Percentiles rank a stretch among this genome's conserved stretches.
phyloP scores from a whole-genome alignment of 2,329 filamentous ascomycete genomes.

The Didymellaceae sp. region DNA sequence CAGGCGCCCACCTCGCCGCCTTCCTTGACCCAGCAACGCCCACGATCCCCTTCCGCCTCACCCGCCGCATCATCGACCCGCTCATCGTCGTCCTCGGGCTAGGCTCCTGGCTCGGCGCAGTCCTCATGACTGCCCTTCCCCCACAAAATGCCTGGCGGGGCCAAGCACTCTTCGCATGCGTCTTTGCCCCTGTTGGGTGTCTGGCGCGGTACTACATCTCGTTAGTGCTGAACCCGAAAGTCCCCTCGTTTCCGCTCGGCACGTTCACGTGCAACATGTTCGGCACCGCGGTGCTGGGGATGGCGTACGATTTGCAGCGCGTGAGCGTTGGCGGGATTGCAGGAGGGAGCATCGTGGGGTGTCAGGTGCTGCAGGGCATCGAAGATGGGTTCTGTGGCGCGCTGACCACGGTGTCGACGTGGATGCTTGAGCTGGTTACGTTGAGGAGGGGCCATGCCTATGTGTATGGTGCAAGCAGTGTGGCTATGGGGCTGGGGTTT shows the following conservation, averaged over 20 bases:
- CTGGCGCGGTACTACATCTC: conserved; percentile 76
- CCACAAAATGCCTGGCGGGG: conserved; percentile 77
- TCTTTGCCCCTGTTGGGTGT: conserved; percentile 84
- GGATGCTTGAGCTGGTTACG: conserved; percentile 53
- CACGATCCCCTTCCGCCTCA: conserved; percentile 63
- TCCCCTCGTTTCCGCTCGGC: conserved; percentile 77
- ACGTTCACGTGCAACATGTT: conserved; percentile 84
- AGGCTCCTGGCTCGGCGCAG: conserved; percentile 78
- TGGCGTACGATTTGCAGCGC: conserved; percentile 81
- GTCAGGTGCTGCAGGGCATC: conserved; percentile 56
- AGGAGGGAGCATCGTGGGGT: conserved; percentile 51
- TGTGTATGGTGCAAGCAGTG: conserved; percentile 69
- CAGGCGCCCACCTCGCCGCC: conserved; percentile 78
- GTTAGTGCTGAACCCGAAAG: conserved; percentile 70
- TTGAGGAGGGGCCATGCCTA: conserved; percentile 65
- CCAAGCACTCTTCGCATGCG: conserved; percentile 74
- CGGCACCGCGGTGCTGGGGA: conserved; percentile 76
- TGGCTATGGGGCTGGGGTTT: conserved; percentile 63
- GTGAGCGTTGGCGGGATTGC: conserved; percentile 49
- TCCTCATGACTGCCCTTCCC: conserved; percentile 74
- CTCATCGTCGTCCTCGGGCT: conserved; percentile 68
- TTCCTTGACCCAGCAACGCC: conserved; percentile 65
- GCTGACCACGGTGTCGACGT: conserved; percentile 57
- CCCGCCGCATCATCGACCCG: conserved; percentile 69
- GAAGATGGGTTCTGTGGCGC: conserved; percentile 58